Evolutionary conservation across 805 yeast species (phyloP).

Genomic region (Tetrapisispora taiwanensis): DNA sequence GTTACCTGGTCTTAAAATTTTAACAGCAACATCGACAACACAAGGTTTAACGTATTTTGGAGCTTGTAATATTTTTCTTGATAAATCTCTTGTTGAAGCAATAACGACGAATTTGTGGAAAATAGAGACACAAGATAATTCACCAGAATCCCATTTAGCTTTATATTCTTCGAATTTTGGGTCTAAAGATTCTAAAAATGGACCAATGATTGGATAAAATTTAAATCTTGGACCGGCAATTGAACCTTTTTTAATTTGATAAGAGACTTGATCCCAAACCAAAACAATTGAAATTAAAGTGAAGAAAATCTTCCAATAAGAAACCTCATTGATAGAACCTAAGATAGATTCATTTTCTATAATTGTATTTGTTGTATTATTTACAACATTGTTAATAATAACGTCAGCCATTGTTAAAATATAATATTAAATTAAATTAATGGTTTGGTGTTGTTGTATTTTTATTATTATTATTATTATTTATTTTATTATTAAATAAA

Average conservation of each 20-base stretch:
- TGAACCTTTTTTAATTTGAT: constrained; percentile 69
- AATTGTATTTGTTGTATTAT: not conserved
- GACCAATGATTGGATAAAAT: constrained; percentile 93
- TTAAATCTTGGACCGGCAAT: constrained; percentile 87
- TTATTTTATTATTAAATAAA: no score
- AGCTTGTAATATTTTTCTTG: constrained; percentile 76
- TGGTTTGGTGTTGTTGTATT: not conserved
- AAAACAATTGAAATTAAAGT: constrained; percentile 40
- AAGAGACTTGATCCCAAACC: constrained; percentile 66
- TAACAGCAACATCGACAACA: constrained; percentile 93
- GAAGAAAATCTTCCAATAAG: constrained; percentile 29
- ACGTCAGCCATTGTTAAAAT: not conserved
- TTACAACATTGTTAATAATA: constrained; percentile 1
- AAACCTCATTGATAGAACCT: not conserved
- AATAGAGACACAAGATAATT: constrained; percentile 89
- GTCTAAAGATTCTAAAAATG: constrained; percentile 85
- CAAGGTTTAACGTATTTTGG: constrained; percentile 92
- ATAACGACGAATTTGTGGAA: constrained; percentile 96
- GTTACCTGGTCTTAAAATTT: constrained; percentile 87
- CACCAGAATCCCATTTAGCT: constrained; percentile 92
- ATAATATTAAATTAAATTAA: not conserved
- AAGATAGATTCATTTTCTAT: not conserved
- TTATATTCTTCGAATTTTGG: constrained; percentile 91
- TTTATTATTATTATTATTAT: not conserved
- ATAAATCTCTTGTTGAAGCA: constrained; percentile 78